Percentiles rank a stretch among this genome's conserved stretches.
Conservation (phyloP, 1,284 basidiomycete genomes). For the Somion occarium region DNA sequence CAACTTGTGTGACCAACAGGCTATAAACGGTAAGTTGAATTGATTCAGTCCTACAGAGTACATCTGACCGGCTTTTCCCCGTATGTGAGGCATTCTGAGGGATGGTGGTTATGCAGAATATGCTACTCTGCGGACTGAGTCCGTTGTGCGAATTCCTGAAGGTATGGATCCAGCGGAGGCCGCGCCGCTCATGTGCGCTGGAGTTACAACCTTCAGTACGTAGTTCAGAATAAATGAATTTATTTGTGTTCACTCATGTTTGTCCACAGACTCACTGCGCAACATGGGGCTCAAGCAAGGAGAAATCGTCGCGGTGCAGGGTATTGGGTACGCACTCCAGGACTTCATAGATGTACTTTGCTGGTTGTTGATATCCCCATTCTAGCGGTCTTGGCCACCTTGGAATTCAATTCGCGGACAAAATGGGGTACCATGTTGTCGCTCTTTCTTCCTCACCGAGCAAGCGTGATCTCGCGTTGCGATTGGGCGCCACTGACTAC, state of each 20-base stretch:
- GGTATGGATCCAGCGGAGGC: constrained; percentile 14
- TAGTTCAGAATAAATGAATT: constrained; percentile 4
- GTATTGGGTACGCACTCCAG: constrained; percentile 12
- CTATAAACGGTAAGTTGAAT: constrained; percentile 16
- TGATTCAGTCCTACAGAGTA: too few relatives aligned
- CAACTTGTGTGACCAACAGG: constrained; percentile 15
- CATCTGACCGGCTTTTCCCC: too few relatives aligned
- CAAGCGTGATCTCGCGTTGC: constrained; percentile 10
- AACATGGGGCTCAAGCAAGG: constrained; percentile 16
- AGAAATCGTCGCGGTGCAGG: constrained; percentile 17
- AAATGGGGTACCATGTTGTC: constrained; percentile 27
- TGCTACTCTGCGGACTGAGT: constrained; percentile 1
- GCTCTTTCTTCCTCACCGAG: constrained; percentile 16
- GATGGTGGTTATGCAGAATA: constrained; percentile 13
- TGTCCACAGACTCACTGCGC: constrained; percentile 18
- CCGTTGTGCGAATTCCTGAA: constrained; percentile 5
- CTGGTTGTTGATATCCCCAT: neutral
- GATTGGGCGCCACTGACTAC: constrained; percentile 26
- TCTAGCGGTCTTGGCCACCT: constrained; percentile 29
- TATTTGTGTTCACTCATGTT: neutral
- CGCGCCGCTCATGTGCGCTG: constrained; percentile 21
- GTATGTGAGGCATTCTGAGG: constrained; percentile 4
- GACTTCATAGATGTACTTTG: neutral
- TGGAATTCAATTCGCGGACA: constrained; percentile 25
- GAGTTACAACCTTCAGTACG: constrained; percentile 18